Conservation (phyloP, 2,329 filamentous ascomycete genomes). For the Alternaria postmessia region DNA sequence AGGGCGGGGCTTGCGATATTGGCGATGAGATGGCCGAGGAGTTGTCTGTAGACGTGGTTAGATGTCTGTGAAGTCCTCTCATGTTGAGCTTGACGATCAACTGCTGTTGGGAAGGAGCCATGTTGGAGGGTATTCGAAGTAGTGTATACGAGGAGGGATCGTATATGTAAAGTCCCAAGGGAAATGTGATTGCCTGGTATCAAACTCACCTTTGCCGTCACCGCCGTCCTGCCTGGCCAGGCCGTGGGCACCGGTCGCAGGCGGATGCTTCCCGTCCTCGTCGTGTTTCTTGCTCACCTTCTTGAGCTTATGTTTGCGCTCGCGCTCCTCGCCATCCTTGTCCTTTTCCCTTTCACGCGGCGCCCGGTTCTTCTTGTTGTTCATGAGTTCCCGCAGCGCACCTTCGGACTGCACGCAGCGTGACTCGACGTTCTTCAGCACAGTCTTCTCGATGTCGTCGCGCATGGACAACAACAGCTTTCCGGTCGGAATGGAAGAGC, state of each 20-base stretch:
- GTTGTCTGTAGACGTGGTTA: constrained; percentile 38
- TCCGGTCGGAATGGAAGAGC: constrained; percentile 63
- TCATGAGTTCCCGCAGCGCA: constrained; percentile 74
- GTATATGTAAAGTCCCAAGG: background rate
- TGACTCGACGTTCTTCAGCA: constrained; percentile 53
- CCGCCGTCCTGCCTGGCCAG: constrained; percentile 70
- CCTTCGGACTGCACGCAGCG: constrained; percentile 74
- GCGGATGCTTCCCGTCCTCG: constrained; percentile 67
- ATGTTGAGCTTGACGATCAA: constrained; percentile 4
- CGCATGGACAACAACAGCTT: constrained; percentile 70
- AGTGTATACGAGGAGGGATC: background rate
- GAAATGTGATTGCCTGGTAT: background rate
- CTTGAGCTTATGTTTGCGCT: constrained; percentile 56
- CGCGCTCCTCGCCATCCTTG: constrained; percentile 55
- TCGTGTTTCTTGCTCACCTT: constrained; percentile 83
- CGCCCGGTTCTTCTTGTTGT: constrained; percentile 68
- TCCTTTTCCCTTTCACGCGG: constrained; percentile 63
- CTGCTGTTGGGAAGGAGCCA: background rate
- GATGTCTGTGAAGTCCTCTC: background rate
- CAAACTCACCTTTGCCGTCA: constrained; percentile 61
- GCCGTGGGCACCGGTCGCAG: constrained; percentile 69
- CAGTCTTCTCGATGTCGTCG: constrained; percentile 68
- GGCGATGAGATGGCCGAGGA: constrained; percentile 53
- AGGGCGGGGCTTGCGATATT: constrained; percentile 54
- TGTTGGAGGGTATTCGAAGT: background rate